Base-by-base conservation (phyloP, 345 rosid species). In the Hibiscus mutabilis region DNA sequence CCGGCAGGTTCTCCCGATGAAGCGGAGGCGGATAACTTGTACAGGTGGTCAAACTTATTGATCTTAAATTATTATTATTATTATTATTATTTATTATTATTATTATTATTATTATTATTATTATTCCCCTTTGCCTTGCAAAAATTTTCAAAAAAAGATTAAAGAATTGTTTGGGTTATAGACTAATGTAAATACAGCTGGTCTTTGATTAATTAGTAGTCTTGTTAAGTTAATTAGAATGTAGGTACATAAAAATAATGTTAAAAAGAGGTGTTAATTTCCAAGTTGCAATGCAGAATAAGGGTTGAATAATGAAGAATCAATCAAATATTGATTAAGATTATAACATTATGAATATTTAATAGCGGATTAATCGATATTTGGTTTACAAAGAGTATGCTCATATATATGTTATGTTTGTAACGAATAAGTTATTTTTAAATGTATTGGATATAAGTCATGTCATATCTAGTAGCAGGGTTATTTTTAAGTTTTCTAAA, bases 1-100 rank as follows among this genome's bases (percentile, higher is more conserved):
- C 82, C 86, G 79, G 65, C 86, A 89, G 67, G 86, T 76, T 49
- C 78, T 86, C 18, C 93, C 96, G 11, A 82, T 76, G 69, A 89
- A 87, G 79, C 82, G 96, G 69, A 84, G 80, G 73, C 85, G 90
- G 78, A 79, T 87, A 75, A 80, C 73, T 49, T 68, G 76, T 68
- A 74, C 88, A 69, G 86, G 84, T 76, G 86, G 83, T 78, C 83
- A 83, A 85, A 74, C 84, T 73, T 80, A 74, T 78, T 83, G 79
- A 83, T 71, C 69, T 37, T 74, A 8, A 44, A 22, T 65, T 33
- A 31, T 18, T 22, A 21, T 68, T 40, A 29, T 29, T 66, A 8
- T 21, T 75, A 21, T 19, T 55, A 29, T 29, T 29, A 29, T 29
- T 29, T 3, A n/a, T n/a, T n/a, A n/a, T n/a, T n/a, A n/a, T n/a